Evolutionary conservation across 441 rosid genomes (phyloP).

Genomic region (Populus trichocarpa): DNA sequence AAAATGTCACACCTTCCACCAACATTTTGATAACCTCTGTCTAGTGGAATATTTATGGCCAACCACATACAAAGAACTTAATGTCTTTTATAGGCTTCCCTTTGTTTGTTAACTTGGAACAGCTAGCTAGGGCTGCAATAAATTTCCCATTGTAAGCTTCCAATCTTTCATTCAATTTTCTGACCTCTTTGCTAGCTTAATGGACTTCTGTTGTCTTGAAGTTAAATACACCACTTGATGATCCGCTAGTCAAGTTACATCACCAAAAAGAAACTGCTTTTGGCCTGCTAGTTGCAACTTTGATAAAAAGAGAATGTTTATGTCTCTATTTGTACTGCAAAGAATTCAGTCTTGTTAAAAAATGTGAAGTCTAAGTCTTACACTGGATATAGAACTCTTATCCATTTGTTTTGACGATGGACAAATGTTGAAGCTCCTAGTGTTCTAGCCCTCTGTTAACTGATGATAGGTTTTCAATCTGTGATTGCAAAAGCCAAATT

Average conservation of each 20-base stretch:
- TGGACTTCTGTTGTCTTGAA: constrained; percentile 17
- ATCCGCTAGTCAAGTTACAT: constrained; percentile 27
- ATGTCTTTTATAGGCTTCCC: constrained; percentile 26
- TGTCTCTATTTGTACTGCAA: background rate
- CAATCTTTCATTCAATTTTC: constrained; percentile 19
- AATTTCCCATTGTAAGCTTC: constrained; percentile 14
- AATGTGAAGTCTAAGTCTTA: background rate
- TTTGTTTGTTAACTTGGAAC: constrained; percentile 35
- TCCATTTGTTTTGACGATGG: background rate
- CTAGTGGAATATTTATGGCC: constrained; percentile 53
- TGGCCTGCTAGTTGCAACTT: constrained; percentile 21
- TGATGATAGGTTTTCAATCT: constrained; percentile 4
- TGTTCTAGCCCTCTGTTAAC: background rate
- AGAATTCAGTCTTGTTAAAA: background rate
- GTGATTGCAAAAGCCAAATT: background rate
- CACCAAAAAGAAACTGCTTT: constrained; percentile 5
- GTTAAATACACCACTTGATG: constrained; percentile 17
- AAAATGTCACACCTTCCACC: constrained; percentile 52
- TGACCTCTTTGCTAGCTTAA: constrained; percentile 16
- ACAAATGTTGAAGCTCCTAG: background rate
- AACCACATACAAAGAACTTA: constrained; percentile 44
- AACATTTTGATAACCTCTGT: constrained; percentile 54
- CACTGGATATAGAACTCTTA: background rate
- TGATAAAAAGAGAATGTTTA: constrained; percentile 1
- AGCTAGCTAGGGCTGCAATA: constrained; percentile 34